Evolutionary conservation across 495 filamentous ascomycete species (phyloP).

Genomic region (Trichoderma gamsii): DNA sequence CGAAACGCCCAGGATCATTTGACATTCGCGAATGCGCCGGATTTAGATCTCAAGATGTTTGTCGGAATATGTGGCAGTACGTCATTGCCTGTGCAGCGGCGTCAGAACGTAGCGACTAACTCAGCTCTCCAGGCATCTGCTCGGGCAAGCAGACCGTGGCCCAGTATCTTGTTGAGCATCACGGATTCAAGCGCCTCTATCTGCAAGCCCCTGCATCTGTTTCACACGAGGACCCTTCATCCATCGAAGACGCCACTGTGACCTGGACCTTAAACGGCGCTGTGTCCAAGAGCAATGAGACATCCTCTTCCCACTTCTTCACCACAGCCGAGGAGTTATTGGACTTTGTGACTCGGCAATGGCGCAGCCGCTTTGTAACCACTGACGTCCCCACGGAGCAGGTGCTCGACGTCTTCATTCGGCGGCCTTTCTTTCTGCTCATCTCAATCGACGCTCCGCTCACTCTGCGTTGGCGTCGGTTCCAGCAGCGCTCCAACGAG

Average conservation of each 20-base stretch:
- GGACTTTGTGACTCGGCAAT: slow-evolving; percentile 77
- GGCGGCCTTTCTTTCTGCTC: slow-evolving; percentile 87
- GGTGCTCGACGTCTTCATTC: slow-evolving; percentile 63
- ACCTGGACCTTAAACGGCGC: background rate
- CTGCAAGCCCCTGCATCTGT: slow-evolving; percentile 26
- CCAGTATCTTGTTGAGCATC: slow-evolving; percentile 67
- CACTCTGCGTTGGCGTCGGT: slow-evolving; percentile 72
- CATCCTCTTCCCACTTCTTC: slow-evolving; percentile 41
- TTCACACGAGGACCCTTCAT: slow-evolving; percentile 25
- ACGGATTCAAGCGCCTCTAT: slow-evolving; percentile 62
- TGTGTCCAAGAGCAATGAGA: background rate
- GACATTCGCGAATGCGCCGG: too few species aligned
- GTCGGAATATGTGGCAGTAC: slow-evolving; percentile 89
- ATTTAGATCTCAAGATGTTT: slow-evolving; percentile 55
- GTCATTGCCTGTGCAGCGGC: slow-evolving; percentile 22
- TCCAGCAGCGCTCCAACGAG: slow-evolving; percentile 31
- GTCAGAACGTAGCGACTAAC: slow-evolving; percentile 20
- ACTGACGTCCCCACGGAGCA: slow-evolving; percentile 66
- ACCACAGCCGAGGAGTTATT: slow-evolving; percentile 55
- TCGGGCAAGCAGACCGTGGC: slow-evolving; percentile 85
- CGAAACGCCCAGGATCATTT: too few species aligned
- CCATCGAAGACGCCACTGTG: slow-evolving; percentile 4
- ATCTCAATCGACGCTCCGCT: slow-evolving; percentile 88
- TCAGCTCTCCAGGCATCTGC: slow-evolving; percentile 61
- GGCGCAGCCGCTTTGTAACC: slow-evolving; percentile 77